Evolutionary conservation across 2,329 filamentous ascomycete genomes (phyloP), one percentile per base, ranked within the genome.

Genomic region (Drechslerella dactyloides): DNA sequence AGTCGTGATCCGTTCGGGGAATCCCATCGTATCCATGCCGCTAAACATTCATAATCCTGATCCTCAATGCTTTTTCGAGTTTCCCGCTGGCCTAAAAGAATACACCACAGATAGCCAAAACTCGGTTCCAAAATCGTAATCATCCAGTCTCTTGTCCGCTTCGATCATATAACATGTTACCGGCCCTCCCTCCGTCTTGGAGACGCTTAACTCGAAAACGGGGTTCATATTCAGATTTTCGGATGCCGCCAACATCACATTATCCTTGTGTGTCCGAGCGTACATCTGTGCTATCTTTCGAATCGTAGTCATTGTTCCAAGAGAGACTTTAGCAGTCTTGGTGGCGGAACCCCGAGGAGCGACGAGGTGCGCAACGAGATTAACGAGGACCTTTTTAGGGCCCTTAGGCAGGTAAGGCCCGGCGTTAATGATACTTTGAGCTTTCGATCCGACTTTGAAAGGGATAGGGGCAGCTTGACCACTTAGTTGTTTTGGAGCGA

Each of bases 51-150:
- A 44, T 44, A 15, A 17, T 15, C 27, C 30, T 19, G 17, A 13
- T 21, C 23, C 8, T 23, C 23, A 58, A 27, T n/a, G 5, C 13
- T 27, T 30, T 4, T 37, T 62, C 11, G 48, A 8, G 5, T 40
- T 19, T 10, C 37, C 52, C 35, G 35, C 33, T 4, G 33, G 21
- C 15, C 35, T 23, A 2, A n/a, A n/a, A n/a, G 27, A 10, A 42
- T 56, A 63, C 8, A n/a, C 4, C 13, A 70, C 54, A 10, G 66
- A 70, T 30, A 72, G 23, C 68, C 68, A 72, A 48, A 72, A 61
- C 7, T 64, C 60, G 3, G 15, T 33, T 27, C 35, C 55, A 52
- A 72, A 46, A 10, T 57, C 21, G 19, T 30, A 57, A 1, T 72
- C 68, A n/a, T 46, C 54, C 2, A 72, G 35, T 15, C 42, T 65